phyloP scores from a whole-genome alignment of 2,329 filamentous ascomycete species.

The Laburnicola sp. region DNA sequence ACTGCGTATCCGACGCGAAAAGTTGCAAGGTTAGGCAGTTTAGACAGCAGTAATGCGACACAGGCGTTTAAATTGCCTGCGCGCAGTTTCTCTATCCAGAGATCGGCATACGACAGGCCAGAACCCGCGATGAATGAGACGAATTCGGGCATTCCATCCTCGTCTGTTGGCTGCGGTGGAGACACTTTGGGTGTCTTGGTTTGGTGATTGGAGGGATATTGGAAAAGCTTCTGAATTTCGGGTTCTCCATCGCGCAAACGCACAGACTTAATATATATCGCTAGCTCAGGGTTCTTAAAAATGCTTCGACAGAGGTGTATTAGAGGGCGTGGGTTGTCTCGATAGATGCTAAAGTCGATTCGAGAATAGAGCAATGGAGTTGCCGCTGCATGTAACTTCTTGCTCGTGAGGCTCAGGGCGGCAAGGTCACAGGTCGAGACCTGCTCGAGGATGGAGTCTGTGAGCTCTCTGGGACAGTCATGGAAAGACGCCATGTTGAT shows the following conservation, averaged over 20 bases:
- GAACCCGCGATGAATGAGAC: background rate
- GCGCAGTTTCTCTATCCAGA: background rate
- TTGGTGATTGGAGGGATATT: no score
- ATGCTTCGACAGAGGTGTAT: constrained; percentile 1
- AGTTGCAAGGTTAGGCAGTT: background rate
- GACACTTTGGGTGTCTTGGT: background rate
- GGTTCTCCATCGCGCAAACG: background rate
- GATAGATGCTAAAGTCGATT: background rate
- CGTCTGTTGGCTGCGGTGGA: background rate
- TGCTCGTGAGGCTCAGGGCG: background rate
- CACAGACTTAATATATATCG: background rate
- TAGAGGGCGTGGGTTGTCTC: background rate
- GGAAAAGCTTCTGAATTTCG: background rate
- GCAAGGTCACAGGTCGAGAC: background rate
- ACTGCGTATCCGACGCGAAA: background rate
- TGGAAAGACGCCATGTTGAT: background rate
- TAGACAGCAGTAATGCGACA: background rate
- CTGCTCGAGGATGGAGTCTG: background rate
- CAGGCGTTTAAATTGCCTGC: background rate
- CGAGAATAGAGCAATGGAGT: background rate
- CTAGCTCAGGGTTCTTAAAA: background rate
- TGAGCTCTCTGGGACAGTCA: background rate
- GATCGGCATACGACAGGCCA: background rate
- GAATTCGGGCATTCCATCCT: constrained; percentile 1
- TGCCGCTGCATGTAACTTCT: background rate